Evolutionary conservation across 2,329 filamentous ascomycete species (phyloP).

Genomic region (Aurifilum marmelostoma): DNA sequence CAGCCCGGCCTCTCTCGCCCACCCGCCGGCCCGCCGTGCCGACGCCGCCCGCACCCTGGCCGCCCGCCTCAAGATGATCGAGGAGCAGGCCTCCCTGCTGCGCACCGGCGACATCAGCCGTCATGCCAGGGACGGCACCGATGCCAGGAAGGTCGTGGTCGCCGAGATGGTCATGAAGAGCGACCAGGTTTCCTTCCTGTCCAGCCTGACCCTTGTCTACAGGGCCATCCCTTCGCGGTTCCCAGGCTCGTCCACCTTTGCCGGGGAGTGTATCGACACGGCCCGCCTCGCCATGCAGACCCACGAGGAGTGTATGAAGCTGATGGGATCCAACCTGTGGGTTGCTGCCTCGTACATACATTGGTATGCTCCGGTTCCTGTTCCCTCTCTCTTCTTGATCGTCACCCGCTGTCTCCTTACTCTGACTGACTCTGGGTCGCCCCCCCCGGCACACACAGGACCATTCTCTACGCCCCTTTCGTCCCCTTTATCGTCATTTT

Average conservation of each 20-base stretch:
- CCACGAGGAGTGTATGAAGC: slow-evolving; percentile 50
- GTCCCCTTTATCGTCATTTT: slow-evolving; percentile 64
- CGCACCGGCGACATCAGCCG: slow-evolving; percentile 42
- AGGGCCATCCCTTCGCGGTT: slow-evolving; percentile 53
- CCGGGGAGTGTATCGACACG: slow-evolving; percentile 51
- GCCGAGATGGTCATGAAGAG: slow-evolving; percentile 49
- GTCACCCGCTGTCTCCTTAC: slow-evolving; percentile 28
- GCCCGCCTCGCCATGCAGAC: slow-evolving; percentile 53
- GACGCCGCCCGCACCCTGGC: slow-evolving; percentile 45
- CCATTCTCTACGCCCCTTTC: slow-evolving; percentile 60
- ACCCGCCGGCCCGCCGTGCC: slow-evolving; percentile 45
- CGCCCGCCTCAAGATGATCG: slow-evolving; percentile 43
- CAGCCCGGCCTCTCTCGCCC: slow-evolving; percentile 49
- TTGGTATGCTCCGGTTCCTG: slow-evolving; percentile 45
- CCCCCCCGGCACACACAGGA: slow-evolving; percentile 44
- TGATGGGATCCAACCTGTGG: slow-evolving; percentile 45
- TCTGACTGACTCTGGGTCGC: background rate
- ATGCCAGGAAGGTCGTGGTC: slow-evolving; percentile 45
- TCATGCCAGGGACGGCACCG: slow-evolving; percentile 33
- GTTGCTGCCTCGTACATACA: slow-evolving; percentile 54
- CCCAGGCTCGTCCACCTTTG: slow-evolving; percentile 48
- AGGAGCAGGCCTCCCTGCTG: slow-evolving; percentile 41
- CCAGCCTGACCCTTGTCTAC: slow-evolving; percentile 55
- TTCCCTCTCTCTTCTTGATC: background rate
- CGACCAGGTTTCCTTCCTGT: slow-evolving; percentile 52